Evolutionary conservation across 371 early-diverging fungal species (phyloP).

Genomic region (Saksenaea oblongispora): DNA sequence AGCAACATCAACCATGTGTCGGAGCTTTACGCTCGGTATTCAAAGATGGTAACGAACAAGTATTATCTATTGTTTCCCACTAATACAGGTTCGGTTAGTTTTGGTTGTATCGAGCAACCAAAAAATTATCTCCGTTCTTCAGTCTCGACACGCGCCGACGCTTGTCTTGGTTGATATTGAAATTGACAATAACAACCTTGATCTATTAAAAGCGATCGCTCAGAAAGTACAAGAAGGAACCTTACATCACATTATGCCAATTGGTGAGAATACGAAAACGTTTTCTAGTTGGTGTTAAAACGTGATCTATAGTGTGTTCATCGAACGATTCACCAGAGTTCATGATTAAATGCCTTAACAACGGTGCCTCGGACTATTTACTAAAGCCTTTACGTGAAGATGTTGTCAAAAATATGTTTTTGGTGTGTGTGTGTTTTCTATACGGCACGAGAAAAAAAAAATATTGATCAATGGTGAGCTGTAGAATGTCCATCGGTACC

Average conservation of each 20-base stretch:
- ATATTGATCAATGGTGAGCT: background rate
- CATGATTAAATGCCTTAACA: slow-evolving; percentile 47
- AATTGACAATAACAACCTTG: background rate
- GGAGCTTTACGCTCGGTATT: background rate
- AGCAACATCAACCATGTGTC: background rate
- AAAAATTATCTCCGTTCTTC: background rate
- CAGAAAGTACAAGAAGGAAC: slow-evolving; percentile 4
- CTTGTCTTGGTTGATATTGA: background rate
- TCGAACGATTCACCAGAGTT: slow-evolving; percentile 32
- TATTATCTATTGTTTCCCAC: background rate
- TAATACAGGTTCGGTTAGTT: background rate
- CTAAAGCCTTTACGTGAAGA: slow-evolving; percentile 54
- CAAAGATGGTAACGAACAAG: background rate
- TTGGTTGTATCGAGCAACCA: background rate
- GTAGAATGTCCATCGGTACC: slow-evolving; percentile 35
- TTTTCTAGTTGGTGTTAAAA: background rate
- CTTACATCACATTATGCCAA: slow-evolving; percentile 13
- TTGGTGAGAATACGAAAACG: slow-evolving; percentile 13
- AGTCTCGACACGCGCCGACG: background rate
- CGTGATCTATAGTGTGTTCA: slow-evolving; percentile 28
- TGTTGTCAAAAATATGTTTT: slow-evolving; percentile 52
- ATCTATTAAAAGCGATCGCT: slow-evolving; percentile 1
- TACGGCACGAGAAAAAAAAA: background rate
- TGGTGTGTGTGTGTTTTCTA: slow-evolving; percentile 50
- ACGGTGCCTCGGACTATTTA: slow-evolving; percentile 61